Percentiles rank a stretch among this genome's conserved stretches.
These are phyloP conservation scores for Hemisphaericaspora xylofermentans DNA, from an alignment of 1,139 yeast species.

Conservation along the genomic window DNA sequence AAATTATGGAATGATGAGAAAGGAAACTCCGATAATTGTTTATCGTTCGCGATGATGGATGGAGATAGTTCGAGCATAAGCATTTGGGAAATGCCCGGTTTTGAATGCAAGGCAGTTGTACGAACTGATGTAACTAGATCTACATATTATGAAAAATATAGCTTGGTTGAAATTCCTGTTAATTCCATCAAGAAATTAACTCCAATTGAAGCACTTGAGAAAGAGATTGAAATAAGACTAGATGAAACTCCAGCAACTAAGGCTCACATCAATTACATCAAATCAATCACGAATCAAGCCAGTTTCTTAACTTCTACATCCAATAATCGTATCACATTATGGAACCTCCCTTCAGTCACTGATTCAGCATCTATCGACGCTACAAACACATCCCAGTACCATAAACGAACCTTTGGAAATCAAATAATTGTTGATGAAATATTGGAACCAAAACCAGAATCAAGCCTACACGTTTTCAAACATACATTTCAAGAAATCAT, in stretches of 20 bases:
- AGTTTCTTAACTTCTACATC: slow-evolving; percentile 27
- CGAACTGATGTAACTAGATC: slow-evolving; percentile 8
- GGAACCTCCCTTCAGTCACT: slow-evolving; percentile 29
- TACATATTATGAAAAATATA: slow-evolving; percentile 8
- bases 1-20: slow-evolving; percentile 4
- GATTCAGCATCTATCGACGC: slow-evolving; percentile 25
- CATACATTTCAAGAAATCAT: slow-evolving; percentile 1
- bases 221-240: slow-evolving; percentile 10
- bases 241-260: slow-evolving; percentile 2
- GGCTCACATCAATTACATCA: background rate
- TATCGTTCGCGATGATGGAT: slow-evolving; percentile 15
- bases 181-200: background rate
- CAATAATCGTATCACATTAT: slow-evolving; percentile 29
- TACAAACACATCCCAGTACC: slow-evolving; percentile 14
- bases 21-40: background rate
- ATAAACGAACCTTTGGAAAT: slow-evolving; percentile 5
- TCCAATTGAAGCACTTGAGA: slow-evolving; percentile 8
- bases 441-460: slow-evolving; percentile 1
- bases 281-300: background rate
- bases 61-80: slow-evolving; percentile 66
- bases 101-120: slow-evolving; percentile 60
- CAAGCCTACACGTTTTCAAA: background rate
- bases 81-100: slow-evolving; percentile 73
- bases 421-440: slow-evolving; percentile 14
- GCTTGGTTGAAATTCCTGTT: slow-evolving; percentile 3